Conservation (phyloP, 2,329 filamentous ascomycete genomes). For the Beauveria bassiana region DNA sequence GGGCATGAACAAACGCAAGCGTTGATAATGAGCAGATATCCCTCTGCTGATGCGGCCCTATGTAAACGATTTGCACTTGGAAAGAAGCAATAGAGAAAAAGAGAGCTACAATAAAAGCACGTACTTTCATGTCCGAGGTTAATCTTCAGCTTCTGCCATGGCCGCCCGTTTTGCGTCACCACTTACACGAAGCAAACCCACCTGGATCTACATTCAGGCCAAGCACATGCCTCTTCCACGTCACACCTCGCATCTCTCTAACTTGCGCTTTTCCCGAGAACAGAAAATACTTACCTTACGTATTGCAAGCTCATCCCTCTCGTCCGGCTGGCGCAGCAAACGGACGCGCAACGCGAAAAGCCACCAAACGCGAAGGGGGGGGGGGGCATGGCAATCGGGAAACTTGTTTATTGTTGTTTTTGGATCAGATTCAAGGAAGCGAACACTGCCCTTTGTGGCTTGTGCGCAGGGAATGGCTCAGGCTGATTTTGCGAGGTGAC, state of each 20-base stretch:
- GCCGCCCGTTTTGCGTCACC: neutral
- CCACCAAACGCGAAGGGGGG: too few relatives aligned
- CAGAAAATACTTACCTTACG: too few relatives aligned
- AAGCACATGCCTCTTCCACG: neutral
- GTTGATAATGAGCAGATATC: neutral
- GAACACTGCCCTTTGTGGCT: neutral
- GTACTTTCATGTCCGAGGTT: too few relatives aligned
- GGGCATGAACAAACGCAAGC: neutral
- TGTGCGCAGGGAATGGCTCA: neutral
- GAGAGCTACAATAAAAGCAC: too few relatives aligned
- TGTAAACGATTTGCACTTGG: too few relatives aligned
- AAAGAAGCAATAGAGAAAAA: too few relatives aligned
- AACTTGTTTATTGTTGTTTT: slow-evolving; percentile 4
- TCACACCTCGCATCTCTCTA: neutral
- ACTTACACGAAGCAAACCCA: neutral
- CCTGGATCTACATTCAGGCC: neutral
- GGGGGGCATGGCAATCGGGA: neutral
- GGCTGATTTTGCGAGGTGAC: neutral
- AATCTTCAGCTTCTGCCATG: neutral
- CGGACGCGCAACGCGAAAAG: neutral
- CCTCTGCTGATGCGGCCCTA: neutral
- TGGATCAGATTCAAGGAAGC: neutral
- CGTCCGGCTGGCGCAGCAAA: neutral
- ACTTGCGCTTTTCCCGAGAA: too few relatives aligned
- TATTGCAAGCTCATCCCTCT: neutral